Conservation (phyloP, 768 basidiomycete genomes). For the Termitomyces sp. region DNA sequence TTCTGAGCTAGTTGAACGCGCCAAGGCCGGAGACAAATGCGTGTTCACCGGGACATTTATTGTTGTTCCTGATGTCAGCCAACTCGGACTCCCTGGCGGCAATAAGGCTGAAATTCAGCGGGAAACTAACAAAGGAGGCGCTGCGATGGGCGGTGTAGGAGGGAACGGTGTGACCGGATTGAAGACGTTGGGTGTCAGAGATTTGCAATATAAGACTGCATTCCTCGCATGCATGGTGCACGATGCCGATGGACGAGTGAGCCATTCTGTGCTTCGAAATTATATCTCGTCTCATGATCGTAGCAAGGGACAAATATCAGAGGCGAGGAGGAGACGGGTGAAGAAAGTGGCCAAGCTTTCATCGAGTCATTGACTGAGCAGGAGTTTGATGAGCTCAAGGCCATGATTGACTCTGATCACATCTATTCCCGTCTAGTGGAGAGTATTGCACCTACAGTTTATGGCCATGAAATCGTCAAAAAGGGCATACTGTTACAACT, state of each 20-base stretch:
- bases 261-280: conserved; percentile 23
- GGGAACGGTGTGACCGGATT: conserved; percentile 88
- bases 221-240: conserved; percentile 98
- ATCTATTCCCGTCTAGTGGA: conserved; percentile 93
- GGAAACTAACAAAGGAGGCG: conserved; percentile 67
- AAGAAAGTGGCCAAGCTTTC: conserved; percentile 79
- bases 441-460: conserved; percentile 96
- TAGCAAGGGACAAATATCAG: conserved; percentile 86
- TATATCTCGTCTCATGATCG: conserved; percentile 4
- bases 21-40: conserved; percentile 98
- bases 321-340: conserved; percentile 80
- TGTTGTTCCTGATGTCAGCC: conserved; percentile 97
- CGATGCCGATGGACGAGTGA: conserved; percentile 82
- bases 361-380: conserved; percentile 87
- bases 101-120: conserved; percentile 88
- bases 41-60: conserved; percentile 98
- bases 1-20: conserved; percentile 95
- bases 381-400: conserved; percentile 91
- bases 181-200: conserved; percentile 91
- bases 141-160: conserved; percentile 60
- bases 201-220: conserved; percentile 97
- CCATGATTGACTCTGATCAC: conserved; percentile 92
- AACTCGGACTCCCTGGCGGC: conserved; percentile 92
- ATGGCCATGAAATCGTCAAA: conserved; percentile 98
- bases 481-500: conserved; percentile 94